Percentiles rank a stretch among this genome's conserved stretches.
phyloP scores from a whole-genome alignment of 306 rosid genomes.

The Trichosanthes cucumerina region DNA sequence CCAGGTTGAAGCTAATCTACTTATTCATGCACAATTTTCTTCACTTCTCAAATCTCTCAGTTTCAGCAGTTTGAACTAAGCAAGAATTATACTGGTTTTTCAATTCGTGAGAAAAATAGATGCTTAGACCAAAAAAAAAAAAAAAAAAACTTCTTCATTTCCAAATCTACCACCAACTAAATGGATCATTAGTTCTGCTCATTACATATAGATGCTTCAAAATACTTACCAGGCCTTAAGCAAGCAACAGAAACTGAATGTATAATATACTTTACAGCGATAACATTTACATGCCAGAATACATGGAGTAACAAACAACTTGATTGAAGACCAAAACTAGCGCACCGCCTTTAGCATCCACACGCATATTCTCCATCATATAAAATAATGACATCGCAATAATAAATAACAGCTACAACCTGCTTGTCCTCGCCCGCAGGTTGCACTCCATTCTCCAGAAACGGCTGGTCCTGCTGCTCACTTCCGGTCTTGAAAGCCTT shows the following conservation, averaged over 20 bases:
- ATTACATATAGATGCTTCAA: neutral
- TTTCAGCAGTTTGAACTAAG: neutral
- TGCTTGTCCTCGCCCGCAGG: slow-evolving; percentile 60
- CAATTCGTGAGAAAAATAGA: neutral
- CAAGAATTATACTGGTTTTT: neutral
- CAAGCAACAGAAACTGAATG: neutral
- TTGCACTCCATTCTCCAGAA: slow-evolving; percentile 52
- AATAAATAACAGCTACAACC: slow-evolving; percentile 38
- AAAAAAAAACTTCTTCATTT: neutral
- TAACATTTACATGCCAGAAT: neutral
- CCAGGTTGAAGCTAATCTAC: neutral
- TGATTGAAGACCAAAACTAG: neutral
- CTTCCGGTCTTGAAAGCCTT: slow-evolving; percentile 49
- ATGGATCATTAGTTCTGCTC: neutral
- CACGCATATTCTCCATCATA: neutral
- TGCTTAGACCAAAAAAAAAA: neutral
- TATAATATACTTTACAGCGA: neutral
- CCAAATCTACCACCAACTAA: neutral
- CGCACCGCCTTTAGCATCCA: neutral
- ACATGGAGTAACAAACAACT: neutral
- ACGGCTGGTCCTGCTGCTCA: slow-evolving; percentile 50
- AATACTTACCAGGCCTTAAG: neutral
- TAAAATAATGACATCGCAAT: neutral
- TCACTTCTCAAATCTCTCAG: neutral
- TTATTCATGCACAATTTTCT: neutral